Conservation (phyloP, 129 eudicot species). For the Artemisia tridentata region DNA sequence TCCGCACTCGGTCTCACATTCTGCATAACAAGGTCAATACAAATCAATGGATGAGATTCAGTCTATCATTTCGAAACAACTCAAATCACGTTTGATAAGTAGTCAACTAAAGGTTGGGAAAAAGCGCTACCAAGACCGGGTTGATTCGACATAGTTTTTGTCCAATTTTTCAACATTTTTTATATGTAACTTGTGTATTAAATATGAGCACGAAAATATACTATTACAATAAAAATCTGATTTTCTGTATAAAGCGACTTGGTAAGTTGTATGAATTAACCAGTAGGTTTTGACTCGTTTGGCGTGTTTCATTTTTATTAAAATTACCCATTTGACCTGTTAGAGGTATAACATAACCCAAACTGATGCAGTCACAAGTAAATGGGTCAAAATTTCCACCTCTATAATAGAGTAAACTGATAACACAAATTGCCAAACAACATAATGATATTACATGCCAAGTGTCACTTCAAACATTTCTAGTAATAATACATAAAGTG, state of each 20-base stretch:
- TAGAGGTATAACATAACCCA: too few relatives aligned
- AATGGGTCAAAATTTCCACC: too few relatives aligned
- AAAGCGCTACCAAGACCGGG: neutral
- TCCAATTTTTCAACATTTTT: neutral
- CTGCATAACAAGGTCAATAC: conserved; percentile 34
- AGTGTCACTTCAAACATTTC: neutral
- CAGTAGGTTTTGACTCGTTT: neutral
- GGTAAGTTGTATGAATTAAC: neutral
- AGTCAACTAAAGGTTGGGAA: neutral
- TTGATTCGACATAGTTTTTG: neutral
- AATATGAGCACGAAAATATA: neutral
- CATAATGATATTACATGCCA: neutral
- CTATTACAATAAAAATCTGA: neutral
- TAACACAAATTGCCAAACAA: neutral
- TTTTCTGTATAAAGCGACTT: neutral
- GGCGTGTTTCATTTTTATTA: neutral
- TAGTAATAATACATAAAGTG: neutral
- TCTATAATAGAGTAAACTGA: too few relatives aligned
- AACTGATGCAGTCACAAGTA: too few relatives aligned
- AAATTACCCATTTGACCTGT: neutral
- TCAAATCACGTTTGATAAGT: neutral
- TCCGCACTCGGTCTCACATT: conserved; percentile 83
- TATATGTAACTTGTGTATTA: neutral
- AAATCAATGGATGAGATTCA: conserved; percentile 15
- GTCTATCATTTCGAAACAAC: neutral